phyloP scores from a whole-genome alignment of 2,329 filamentous ascomycete genomes.

The Colletotrichum sp. region DNA sequence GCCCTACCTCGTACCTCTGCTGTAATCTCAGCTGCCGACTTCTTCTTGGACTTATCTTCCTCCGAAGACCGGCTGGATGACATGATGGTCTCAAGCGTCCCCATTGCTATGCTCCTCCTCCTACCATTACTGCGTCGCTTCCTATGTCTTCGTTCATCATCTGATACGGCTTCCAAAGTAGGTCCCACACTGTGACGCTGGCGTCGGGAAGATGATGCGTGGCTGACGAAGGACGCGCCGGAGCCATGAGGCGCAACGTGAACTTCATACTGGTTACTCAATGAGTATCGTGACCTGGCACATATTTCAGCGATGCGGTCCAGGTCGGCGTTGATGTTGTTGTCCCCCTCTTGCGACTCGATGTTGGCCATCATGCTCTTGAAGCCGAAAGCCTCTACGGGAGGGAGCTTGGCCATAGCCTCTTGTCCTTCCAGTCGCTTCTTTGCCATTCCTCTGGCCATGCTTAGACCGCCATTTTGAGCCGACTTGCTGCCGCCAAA shows the following conservation, averaged over 20 bases:
- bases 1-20: conserved; percentile 59
- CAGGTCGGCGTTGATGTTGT: conserved; percentile 61
- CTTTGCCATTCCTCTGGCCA: conserved; percentile 48
- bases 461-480: conserved; percentile 46
- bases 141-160: conserved; percentile 56
- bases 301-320: conserved; percentile 73
- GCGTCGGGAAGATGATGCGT: conserved; percentile 29
- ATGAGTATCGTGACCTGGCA: conserved; percentile 66
- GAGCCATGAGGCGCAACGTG: conserved; percentile 68
- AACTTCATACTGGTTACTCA: conserved; percentile 72
- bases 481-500: conserved; percentile 36
- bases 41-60: conserved; percentile 66
- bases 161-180: conserved; percentile 63
- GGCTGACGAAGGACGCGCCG: conserved; percentile 51
- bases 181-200: conserved; percentile 46
- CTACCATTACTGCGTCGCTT: conserved; percentile 47
- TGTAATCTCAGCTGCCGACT: conserved; percentile 60
- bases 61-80: conserved; percentile 69
- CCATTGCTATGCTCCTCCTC: conserved; percentile 60
- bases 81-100: conserved; percentile 71
- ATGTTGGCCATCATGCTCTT: conserved; percentile 67
- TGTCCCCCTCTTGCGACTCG: conserved; percentile 44
- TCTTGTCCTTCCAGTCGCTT: conserved; percentile 32
- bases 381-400: conserved; percentile 68
- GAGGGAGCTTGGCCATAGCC: conserved; percentile 55